phyloP scores from a whole-genome alignment of 2,329 filamentous ascomycete species.

The Thielaviopsis musarum region DNA sequence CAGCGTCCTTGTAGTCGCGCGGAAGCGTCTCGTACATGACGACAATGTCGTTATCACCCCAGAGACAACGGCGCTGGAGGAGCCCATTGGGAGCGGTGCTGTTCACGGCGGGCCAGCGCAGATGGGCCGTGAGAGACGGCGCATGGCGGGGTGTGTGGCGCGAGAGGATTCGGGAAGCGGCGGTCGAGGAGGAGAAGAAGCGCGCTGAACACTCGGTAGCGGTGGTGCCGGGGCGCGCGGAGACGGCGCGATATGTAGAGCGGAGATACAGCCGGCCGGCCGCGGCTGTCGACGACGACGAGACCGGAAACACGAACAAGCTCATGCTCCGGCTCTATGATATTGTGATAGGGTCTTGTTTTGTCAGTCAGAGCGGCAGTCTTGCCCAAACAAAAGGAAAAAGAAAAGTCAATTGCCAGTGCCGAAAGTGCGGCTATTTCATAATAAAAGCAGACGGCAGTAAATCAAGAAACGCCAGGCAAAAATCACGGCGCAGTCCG shows the following conservation, averaged over 20 bases:
- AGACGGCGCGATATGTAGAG: conserved; percentile 2
- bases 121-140: conserved; percentile 1
- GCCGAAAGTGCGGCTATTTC: background rate
- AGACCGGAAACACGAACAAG: conserved; percentile 11
- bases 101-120: conserved; percentile 9
- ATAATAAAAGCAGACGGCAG: background rate
- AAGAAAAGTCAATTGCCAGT: background rate
- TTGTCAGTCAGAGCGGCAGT: background rate
- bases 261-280: conserved; percentile 6
- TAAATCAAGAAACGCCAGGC: background rate
- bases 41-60: conserved; percentile 20
- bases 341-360: background rate
- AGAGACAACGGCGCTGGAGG: conserved; percentile 4
- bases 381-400: background rate
- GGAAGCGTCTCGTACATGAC: conserved; percentile 43
- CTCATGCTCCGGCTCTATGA: conserved; percentile 6
- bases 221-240: background rate
- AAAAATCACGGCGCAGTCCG: background rate
- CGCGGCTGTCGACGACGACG: conserved; percentile 1
- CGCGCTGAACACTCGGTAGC: conserved; percentile 1
- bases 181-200: conserved; percentile 7
- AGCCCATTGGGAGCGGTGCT: background rate
- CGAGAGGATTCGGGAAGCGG: conserved; percentile 1
- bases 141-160: conserved; percentile 2
- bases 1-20: conserved; percentile 35